Evolutionary conservation across 768 basidiomycete species (phyloP), one percentile per base, ranked within the genome.

Genomic region (Lactarius indigo): DNA sequence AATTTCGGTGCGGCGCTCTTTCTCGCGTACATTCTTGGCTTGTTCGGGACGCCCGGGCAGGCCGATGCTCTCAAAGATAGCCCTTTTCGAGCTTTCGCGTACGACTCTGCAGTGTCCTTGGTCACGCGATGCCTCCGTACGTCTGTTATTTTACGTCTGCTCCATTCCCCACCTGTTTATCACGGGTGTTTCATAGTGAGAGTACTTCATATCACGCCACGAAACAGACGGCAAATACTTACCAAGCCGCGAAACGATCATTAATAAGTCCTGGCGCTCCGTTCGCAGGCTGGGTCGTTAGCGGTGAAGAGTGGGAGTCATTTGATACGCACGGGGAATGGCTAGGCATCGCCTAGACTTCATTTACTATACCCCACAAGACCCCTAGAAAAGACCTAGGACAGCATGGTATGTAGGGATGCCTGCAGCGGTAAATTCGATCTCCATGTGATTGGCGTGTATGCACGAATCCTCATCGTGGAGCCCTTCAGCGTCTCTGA

Each of bases 231-330:
- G 76, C 79, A 5, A 57, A 66, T 17, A 78, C 75, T 13, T 89
- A 89, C 69, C 84, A 85, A 66, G 68, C 59, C 1, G 86, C 84
- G 0, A 91, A 88, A 72, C 61, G 69, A 8, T 72, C 72, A 3
- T 77, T 92, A 30, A 68, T 80, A 18, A 83, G 82, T 0, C 68
- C 74, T 39, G 73, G 72, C 0, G 79, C 82, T 4, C 78, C 82
- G 3, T 90, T 92, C 66, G 74, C 76, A 39, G 88, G 87, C 23
- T 92, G 90, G 90, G 73, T 88, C 47, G 75, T 64, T 26, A 87
- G 83, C 61, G 88, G 87, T 3, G 65, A 71, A 44, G 71, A 73
- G 59, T 85, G 84, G 81, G 86, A 89, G 71, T 74, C 67, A 57
- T 90, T 90, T 67, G 74, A 75, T 20, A 61, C 64, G 31, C 63